Evolutionary conservation across 2,329 filamentous ascomycete species (phyloP).

Genomic region (Intubia oerlemansii): DNA sequence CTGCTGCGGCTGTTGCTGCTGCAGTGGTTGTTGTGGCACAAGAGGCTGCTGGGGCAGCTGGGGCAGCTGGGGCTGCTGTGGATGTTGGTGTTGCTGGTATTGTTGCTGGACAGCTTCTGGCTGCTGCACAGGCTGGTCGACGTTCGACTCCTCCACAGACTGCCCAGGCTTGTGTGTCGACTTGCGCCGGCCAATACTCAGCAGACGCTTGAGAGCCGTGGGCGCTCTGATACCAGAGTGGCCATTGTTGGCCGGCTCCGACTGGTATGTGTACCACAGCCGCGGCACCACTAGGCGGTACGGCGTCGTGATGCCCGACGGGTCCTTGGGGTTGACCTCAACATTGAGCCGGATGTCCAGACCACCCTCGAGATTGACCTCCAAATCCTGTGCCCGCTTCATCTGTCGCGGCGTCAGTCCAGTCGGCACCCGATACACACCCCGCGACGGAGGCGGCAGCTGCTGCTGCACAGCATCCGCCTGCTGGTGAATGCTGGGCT

Average conservation of each 20-base stretch:
- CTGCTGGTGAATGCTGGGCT: slow-evolving; percentile 1
- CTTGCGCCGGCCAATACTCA: slow-evolving; percentile 20
- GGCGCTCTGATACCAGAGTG: slow-evolving; percentile 9
- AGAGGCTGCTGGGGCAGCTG: too few relatives aligned
- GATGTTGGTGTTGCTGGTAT: too few relatives aligned
- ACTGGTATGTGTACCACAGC: slow-evolving; percentile 37
- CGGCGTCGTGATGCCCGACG: slow-evolving; percentile 67
- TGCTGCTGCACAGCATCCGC: slow-evolving; percentile 7
- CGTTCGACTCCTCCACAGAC: too few relatives aligned
- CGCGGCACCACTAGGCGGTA: slow-evolving; percentile 75
- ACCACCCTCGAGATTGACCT: slow-evolving; percentile 61
- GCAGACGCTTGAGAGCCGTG: slow-evolving; percentile 21
- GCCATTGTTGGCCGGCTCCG: slow-evolving; percentile 16
- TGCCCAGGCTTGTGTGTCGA: too few relatives aligned
- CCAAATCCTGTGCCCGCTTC: slow-evolving; percentile 28
- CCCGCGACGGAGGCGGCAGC: slow-evolving; percentile 5
- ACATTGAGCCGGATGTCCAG: slow-evolving; percentile 78
- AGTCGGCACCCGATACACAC: slow-evolving; percentile 50
- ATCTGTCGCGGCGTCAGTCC: slow-evolving; percentile 41
- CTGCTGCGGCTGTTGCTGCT: too few relatives aligned
- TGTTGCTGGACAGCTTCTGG: too few relatives aligned
- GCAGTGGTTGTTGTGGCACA: too few relatives aligned
- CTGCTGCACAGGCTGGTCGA: too few relatives aligned
- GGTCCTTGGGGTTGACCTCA: slow-evolving; percentile 70
- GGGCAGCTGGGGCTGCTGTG: too few relatives aligned